A percentile compares a stretch with the other conserved stretches of the same genome.
Evolutionary conservation across 1,284 basidiomycete species (phyloP).

Genomic region (Pisolithus thermaeus): DNA sequence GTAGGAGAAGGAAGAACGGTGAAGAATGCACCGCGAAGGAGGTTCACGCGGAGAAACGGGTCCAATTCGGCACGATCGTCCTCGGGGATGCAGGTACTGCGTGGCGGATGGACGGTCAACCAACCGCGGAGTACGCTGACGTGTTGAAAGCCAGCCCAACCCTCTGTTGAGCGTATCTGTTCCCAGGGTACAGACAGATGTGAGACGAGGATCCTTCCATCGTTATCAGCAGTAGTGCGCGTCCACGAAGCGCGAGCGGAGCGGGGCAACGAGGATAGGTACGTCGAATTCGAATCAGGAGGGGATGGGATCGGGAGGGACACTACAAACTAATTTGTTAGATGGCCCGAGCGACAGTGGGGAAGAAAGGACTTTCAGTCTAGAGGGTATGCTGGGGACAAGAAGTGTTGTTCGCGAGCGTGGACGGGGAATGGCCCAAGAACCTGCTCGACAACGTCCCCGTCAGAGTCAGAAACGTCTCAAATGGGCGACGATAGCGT

Average conservation of each 20-base stretch:
- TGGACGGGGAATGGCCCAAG: slow-evolving; percentile 78
- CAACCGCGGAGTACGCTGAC: slow-evolving; percentile 60
- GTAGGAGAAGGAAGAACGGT: slow-evolving; percentile 44
- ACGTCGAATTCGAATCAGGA: slow-evolving; percentile 24
- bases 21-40: slow-evolving; percentile 65
- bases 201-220: slow-evolving; percentile 50
- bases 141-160: slow-evolving; percentile 80
- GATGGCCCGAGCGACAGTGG: background rate
- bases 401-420: slow-evolving; percentile 72
- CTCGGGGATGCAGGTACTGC: background rate
- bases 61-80: background rate
- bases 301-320: slow-evolving; percentile 16
- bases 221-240: slow-evolving; percentile 29
- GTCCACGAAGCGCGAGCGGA: slow-evolving; percentile 57
- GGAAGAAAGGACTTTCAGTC: slow-evolving; percentile 39
- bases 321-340: slow-evolving; percentile 8
- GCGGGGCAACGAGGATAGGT: slow-evolving; percentile 43
- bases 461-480: background rate
- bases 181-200: slow-evolving; percentile 62
- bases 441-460: slow-evolving; percentile 35
- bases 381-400: slow-evolving; percentile 70
- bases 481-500: background rate
- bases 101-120: slow-evolving; percentile 47
- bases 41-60: slow-evolving; percentile 34
- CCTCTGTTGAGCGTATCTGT: slow-evolving; percentile 60